These are phyloP conservation scores for Ceratocystis diversiconidia DNA, from an alignment of 2,329 filamentous ascomycete species.

Conservation along the genomic window DNA sequence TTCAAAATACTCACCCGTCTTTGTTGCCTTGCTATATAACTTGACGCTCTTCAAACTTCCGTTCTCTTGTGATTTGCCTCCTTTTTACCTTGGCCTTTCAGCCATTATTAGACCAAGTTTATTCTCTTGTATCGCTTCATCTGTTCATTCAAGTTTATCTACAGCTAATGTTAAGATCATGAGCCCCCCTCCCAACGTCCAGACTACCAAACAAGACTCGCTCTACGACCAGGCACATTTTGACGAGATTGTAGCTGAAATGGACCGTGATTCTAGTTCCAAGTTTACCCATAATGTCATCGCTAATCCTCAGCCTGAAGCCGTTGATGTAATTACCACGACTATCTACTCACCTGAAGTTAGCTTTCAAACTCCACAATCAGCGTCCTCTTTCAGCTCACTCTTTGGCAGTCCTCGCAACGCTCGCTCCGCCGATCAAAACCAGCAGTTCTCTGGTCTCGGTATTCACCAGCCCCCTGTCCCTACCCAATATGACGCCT, in stretches of 20 bases:
- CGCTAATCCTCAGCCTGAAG: neutral
- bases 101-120: neutral
- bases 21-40: no score
- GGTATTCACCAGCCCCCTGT: neutral
- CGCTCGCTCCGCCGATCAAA: neutral
- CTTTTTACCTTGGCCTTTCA: neutral
- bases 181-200: neutral
- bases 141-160: neutral
- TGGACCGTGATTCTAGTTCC: neutral
- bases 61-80: neutral
- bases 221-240: neutral
- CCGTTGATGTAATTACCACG: neutral
- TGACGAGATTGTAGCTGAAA: neutral
- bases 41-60: neutral
- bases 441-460: neutral
- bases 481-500: no score
- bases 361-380: constrained; percentile 9
- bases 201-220: neutral
- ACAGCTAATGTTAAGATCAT: neutral
- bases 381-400: neutral
- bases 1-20: neutral
- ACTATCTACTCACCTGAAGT: constrained; percentile 1
- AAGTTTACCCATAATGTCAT: neutral
- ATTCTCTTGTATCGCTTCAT: neutral
- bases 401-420: neutral